phyloP scores from a whole-genome alignment of 306 rosid species.

The Prunus armeniaca region DNA sequence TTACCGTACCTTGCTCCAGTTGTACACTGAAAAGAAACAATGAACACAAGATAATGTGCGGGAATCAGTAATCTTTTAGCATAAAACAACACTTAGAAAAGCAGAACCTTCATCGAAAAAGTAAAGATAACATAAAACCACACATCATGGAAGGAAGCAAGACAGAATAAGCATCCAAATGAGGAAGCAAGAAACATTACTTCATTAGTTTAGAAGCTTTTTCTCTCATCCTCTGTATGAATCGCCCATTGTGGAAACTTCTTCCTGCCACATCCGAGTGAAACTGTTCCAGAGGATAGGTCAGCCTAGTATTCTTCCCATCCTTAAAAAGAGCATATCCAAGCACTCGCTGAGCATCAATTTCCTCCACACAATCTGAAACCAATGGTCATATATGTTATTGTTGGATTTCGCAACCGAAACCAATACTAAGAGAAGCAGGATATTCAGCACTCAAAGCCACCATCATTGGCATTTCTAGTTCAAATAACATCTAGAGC shows the following conservation, averaged over 20 bases:
- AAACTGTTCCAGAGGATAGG: conserved; percentile 60
- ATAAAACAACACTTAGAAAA: not conserved
- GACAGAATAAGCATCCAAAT: not conserved
- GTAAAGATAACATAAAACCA: not conserved
- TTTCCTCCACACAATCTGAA: conserved; percentile 62
- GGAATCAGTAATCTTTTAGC: not conserved
- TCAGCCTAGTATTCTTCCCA: conserved; percentile 38
- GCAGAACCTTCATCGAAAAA: not conserved
- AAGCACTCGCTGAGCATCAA: conserved; percentile 60
- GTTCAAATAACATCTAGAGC: not conserved
- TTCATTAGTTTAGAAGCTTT: conserved; percentile 50
- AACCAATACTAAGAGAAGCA: not conserved
- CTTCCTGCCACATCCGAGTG: conserved; percentile 55
- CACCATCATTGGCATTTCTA: not conserved
- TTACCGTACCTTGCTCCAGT: conserved; percentile 61
- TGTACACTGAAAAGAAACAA: conserved; percentile 36
- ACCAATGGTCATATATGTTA: not conserved
- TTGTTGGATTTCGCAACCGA: conserved; percentile 3
- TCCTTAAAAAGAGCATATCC: conserved; percentile 73
- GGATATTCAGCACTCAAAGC: not conserved
- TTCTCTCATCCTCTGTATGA: conserved; percentile 63
- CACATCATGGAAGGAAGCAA: not conserved
- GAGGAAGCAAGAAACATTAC: conserved; percentile 28
- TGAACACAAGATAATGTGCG: not conserved
- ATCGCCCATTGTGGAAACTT: conserved; percentile 79